Evolutionary conservation across 345 rosid genomes (phyloP).

Genomic region (Nephelium lappaceum): DNA sequence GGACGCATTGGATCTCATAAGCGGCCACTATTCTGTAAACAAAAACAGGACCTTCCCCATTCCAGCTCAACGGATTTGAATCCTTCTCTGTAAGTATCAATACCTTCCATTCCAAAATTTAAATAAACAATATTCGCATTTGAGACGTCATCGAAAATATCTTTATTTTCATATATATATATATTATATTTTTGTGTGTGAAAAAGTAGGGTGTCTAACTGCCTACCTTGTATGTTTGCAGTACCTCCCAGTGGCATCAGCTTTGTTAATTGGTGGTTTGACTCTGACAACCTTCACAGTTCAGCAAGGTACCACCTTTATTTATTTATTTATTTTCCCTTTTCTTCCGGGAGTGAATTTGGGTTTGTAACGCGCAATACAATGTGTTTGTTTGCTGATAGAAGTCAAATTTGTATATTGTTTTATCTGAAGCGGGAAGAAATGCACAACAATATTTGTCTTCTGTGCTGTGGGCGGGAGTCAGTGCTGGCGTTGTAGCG

Average conservation of each 20-base stretch:
- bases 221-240: constrained; percentile 33
- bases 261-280: constrained; percentile 83
- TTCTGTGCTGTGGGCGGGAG: constrained; percentile 79
- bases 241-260: constrained; percentile 97
- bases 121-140: background rate
- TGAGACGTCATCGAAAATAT: too few species aligned
- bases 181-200: background rate
- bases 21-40: constrained; percentile 79
- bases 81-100: constrained; percentile 63
- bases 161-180: background rate
- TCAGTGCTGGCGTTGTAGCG: constrained; percentile 88
- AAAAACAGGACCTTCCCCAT: constrained; percentile 68
- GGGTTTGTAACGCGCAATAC: background rate
- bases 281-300: constrained; percentile 78
- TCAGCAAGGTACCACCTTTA: constrained; percentile 69
- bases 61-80: constrained; percentile 71
- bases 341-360: background rate
- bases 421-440: constrained; percentile 57
- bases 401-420: background rate
- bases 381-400: background rate
- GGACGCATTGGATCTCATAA: constrained; percentile 95
- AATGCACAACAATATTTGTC: constrained; percentile 69
- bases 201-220: background rate
- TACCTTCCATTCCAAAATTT: constrained; percentile 3
- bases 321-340: background rate